Conservation (phyloP, 305 asterid species). For the Fraxinus floribunda region DNA sequence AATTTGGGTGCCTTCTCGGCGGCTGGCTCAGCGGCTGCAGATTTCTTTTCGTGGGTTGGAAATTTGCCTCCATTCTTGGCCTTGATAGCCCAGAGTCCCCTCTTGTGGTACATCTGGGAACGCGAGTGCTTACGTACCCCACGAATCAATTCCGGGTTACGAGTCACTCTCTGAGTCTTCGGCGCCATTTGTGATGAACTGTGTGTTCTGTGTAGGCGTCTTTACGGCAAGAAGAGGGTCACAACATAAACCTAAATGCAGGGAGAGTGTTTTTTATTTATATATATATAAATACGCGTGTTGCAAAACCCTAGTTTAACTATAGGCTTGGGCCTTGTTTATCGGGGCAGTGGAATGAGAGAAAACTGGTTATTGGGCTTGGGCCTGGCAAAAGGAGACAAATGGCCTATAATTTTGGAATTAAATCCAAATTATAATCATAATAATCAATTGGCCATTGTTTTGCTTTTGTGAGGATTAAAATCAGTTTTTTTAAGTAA, state of each 20-base stretch:
- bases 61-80: slow-evolving; percentile 34
- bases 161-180: slow-evolving; percentile 16
- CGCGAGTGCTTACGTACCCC: slow-evolving; percentile 32
- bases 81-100: slow-evolving; percentile 41
- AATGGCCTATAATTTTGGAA: background rate
- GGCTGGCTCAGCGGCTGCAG: background rate
- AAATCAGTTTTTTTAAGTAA: no score
- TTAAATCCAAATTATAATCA: no score
- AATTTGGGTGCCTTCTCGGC: slow-evolving; percentile 25
- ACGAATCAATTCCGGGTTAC: slow-evolving; percentile 32
- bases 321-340: background rate
- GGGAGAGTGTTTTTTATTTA: no score
- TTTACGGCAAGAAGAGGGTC: background rate
- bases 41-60: slow-evolving; percentile 29
- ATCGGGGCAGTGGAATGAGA: background rate
- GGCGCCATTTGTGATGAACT: slow-evolving; percentile 26
- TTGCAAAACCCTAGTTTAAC: background rate
- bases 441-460: no score
- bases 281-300: no score
- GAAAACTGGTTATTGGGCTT: background rate
- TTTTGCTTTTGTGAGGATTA: no score
- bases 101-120: slow-evolving; percentile 39
- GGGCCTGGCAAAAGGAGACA: no score
- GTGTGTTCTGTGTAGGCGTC: background rate
- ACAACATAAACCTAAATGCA: no score